Percentiles rank a stretch among this genome's conserved stretches.
Conservation (phyloP, 306 rosid species). For the Parietaria judaica region DNA sequence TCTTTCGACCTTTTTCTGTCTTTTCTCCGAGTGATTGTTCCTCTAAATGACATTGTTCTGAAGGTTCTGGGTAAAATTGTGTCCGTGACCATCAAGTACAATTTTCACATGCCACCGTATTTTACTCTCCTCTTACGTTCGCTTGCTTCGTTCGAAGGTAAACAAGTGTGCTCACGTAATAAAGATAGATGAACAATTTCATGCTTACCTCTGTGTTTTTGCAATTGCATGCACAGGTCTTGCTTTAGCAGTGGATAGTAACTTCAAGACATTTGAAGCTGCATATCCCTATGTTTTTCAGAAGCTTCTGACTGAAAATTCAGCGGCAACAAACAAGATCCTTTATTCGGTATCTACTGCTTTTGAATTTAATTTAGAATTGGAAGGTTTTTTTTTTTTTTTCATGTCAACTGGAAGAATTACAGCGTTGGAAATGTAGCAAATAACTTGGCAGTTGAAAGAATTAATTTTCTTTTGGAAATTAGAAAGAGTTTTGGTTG, state of each 20-base stretch:
- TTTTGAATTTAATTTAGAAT: not conserved
- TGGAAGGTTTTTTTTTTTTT: not conserved
- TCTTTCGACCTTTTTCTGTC: not conserved
- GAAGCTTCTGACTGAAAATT: constrained; percentile 86
- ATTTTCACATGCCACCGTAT: constrained; percentile 97
- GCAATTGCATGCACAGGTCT: constrained; percentile 43
- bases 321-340: constrained; percentile 59
- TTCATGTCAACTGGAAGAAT: not conserved
- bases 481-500: constrained; percentile 9
- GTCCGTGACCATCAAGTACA: constrained; percentile 78
- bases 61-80: constrained; percentile 91
- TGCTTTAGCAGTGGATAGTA: constrained; percentile 70
- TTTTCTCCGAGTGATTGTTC: not conserved
- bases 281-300: constrained; percentile 87
- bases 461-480: not conserved
- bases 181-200: not conserved
- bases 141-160: constrained; percentile 94
- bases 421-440: too few relatives aligned
- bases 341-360: constrained; percentile 56
- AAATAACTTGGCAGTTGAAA: not conserved
- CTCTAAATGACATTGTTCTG: constrained; percentile 21
- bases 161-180: constrained; percentile 6
- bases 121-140: constrained; percentile 81
- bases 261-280: constrained; percentile 89
- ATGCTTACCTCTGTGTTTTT: not conserved